These are phyloP conservation scores for Botrytis aclada DNA, from an alignment of 2,329 filamentous ascomycete species.

Conservation along the genomic window DNA sequence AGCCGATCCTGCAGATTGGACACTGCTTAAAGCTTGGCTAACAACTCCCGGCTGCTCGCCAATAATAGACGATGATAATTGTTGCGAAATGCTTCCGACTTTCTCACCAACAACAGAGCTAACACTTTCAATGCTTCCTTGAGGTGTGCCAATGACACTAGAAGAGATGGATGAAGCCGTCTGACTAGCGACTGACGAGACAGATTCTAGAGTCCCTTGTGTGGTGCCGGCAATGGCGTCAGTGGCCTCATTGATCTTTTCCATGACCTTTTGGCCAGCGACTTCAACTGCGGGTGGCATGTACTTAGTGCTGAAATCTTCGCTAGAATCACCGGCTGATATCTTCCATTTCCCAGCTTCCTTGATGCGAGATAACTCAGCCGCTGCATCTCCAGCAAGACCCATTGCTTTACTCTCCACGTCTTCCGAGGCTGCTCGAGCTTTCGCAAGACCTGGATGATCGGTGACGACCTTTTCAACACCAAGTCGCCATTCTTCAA, in stretches of 20 bases:
- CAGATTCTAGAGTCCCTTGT: slow-evolving; percentile 33
- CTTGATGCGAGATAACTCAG: slow-evolving; percentile 77
- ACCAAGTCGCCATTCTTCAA: slow-evolving; percentile 80
- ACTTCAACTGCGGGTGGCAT: slow-evolving; percentile 56
- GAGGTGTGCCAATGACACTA: slow-evolving; percentile 29
- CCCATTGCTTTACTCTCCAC: slow-evolving; percentile 79
- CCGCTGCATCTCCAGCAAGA: slow-evolving; percentile 72
- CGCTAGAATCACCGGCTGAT: slow-evolving; percentile 65
- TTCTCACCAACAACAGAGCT: slow-evolving; percentile 28
- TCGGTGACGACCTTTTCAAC: slow-evolving; percentile 72
- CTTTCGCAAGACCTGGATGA: slow-evolving; percentile 67
- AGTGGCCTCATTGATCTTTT: slow-evolving; percentile 32
- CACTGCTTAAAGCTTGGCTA: slow-evolving; percentile 34
- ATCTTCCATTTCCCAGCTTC: slow-evolving; percentile 85
- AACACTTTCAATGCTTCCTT: slow-evolving; percentile 33
- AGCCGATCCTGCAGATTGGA: slow-evolving; percentile 32
- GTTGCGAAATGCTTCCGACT: slow-evolving; percentile 29
- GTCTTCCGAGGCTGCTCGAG: slow-evolving; percentile 64
- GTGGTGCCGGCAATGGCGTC: slow-evolving; percentile 31
- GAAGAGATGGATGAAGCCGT: slow-evolving; percentile 30
- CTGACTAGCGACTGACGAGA: slow-evolving; percentile 28
- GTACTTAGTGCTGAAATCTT: slow-evolving; percentile 72
- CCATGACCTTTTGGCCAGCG: slow-evolving; percentile 37
- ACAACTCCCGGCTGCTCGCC: slow-evolving; percentile 29
- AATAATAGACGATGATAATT: slow-evolving; percentile 31